Evolutionary conservation across 257 asterid genomes (phyloP), one percentile per base, ranked within the genome.

Genomic region (Rhazya stricta): DNA sequence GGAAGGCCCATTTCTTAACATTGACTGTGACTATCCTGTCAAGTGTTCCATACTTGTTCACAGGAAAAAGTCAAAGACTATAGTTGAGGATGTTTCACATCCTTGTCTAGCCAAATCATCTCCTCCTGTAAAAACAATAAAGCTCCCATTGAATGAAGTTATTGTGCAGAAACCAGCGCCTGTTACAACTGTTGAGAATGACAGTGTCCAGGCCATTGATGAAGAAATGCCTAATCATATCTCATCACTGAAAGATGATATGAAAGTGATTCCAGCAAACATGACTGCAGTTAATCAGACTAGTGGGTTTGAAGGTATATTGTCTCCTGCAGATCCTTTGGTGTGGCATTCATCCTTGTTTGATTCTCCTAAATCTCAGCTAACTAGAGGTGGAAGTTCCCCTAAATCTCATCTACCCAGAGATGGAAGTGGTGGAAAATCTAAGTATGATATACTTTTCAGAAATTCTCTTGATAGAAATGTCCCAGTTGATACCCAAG

Each of bases 31-130:
- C 82, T 87, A 86, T 79, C 93, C 98, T 74, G 94, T 92, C 74
- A 92, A 88, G 90, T 84, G 91, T 77, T 92, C 99, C 53, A 84
- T 85, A 83, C 96, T 95, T 30, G 99, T 92, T 56, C 86, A 91
- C 76, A 71, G 75, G 78, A 95, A 92, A 85, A 89, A 89, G 87
- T 88, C 97, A 71, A 80, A 73, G 77, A 73, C 76, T 82, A 88
- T 92, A 76, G 85, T 76, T 23, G 79, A 75, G 58, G 96, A 95
- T 87, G 97, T 91, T 60, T 79, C 83, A 11, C 78, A 74, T 80
- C 86, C 96, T 77, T 79, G 88, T 74, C 60, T 77, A 43, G 80
- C 77, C 46, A 84, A 85, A 75, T 68, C 80, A 27, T 74, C 70
- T 75, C 57, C 87, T 82, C 75, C 51, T 57, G 70, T 76, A 48